These are phyloP conservation scores for Penicillium fimorum DNA, from an alignment of 495 filamentous ascomycete species.

Conservation along the genomic window DNA sequence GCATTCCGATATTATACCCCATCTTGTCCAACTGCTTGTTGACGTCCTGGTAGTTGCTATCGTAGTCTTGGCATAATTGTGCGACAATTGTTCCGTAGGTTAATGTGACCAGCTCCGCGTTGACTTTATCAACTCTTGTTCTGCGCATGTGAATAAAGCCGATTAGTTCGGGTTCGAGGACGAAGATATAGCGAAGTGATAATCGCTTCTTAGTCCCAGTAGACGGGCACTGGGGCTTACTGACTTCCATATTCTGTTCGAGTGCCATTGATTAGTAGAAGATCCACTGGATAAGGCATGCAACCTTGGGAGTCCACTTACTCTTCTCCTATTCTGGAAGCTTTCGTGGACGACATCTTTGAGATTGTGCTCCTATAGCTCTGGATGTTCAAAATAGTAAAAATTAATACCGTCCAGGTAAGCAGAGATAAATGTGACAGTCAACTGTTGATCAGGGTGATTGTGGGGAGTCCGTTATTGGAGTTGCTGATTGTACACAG, in stretches of 20 bases:
- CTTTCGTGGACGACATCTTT: conserved; percentile 72
- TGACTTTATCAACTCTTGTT: conserved; percentile 68
- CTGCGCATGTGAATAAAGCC: conserved; percentile 26
- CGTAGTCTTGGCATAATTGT: conserved; percentile 93
- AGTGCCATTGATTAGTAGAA: conserved; percentile 24
- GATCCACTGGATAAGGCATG: conserved; percentile 18
- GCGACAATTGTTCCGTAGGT: conserved; percentile 98
- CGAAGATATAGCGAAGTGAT: background rate
- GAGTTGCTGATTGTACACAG: conserved; percentile 19
- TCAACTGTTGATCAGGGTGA: conserved; percentile 14
- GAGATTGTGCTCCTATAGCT: background rate
- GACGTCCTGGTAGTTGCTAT: conserved; percentile 85
- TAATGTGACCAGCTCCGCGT: conserved; percentile 93
- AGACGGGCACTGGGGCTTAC: conserved; percentile 36
- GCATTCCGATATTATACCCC: conserved; percentile 97
- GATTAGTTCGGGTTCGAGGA: conserved; percentile 14
- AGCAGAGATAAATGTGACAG: conserved; percentile 15
- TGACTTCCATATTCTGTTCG: conserved; percentile 92
- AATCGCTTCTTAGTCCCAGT: background rate
- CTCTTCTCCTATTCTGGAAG: conserved; percentile 95
- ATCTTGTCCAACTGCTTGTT: conserved; percentile 98
- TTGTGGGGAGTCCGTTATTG: conserved; percentile 28
- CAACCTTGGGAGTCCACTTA: conserved; percentile 51
- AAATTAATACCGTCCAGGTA: background rate
- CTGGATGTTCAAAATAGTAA: background rate